A percentile compares a stretch with the other conserved stretches of the same genome.
phyloP scores from a whole-genome alignment of 2,329 filamentous ascomycete species.

The Stachybotrys elegans region DNA sequence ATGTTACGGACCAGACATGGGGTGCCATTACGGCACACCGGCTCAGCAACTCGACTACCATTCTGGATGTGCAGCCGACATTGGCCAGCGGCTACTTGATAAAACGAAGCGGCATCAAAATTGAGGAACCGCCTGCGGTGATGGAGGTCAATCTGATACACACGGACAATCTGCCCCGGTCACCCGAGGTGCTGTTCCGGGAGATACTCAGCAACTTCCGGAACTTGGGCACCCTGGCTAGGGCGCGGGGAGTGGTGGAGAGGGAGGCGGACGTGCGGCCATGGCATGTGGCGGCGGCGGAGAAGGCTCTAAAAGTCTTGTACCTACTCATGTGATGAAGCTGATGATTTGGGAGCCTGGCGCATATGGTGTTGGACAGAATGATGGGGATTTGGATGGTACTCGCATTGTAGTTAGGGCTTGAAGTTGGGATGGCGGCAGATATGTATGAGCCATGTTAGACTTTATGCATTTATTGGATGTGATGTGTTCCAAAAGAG shows the following conservation, averaged over 20 bases:
- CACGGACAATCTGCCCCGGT: slow-evolving; percentile 43
- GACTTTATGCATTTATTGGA: no score
- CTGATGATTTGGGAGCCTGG: slow-evolving; percentile 13
- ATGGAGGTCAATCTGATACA: slow-evolving; percentile 63
- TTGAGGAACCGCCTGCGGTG: slow-evolving; percentile 53
- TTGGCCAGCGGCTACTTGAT: slow-evolving; percentile 62
- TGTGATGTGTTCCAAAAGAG: no score
- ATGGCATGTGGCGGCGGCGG: slow-evolving; percentile 71
- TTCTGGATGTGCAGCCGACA: slow-evolving; percentile 50
- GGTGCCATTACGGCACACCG: slow-evolving; percentile 65
- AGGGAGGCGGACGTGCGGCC: slow-evolving; percentile 59
- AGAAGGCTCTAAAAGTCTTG: slow-evolving; percentile 63
- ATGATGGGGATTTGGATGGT: slow-evolving; percentile 3
- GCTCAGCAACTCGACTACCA: slow-evolving; percentile 53
- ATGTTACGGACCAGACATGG: slow-evolving; percentile 72
- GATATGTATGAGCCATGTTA: no score
- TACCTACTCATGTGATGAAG: slow-evolving; percentile 54
- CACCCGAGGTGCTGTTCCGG: slow-evolving; percentile 59
- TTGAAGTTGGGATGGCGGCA: slow-evolving; percentile 13
- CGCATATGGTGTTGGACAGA: slow-evolving; percentile 6
- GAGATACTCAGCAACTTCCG: slow-evolving; percentile 69
- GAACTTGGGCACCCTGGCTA: slow-evolving; percentile 62
- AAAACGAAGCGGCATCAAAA: slow-evolving; percentile 52
- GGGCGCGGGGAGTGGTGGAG: slow-evolving; percentile 58
- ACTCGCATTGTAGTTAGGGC: no score